Evolutionary conservation across 805 yeast genomes (phyloP).

Genomic region (Candida lessepsii): DNA sequence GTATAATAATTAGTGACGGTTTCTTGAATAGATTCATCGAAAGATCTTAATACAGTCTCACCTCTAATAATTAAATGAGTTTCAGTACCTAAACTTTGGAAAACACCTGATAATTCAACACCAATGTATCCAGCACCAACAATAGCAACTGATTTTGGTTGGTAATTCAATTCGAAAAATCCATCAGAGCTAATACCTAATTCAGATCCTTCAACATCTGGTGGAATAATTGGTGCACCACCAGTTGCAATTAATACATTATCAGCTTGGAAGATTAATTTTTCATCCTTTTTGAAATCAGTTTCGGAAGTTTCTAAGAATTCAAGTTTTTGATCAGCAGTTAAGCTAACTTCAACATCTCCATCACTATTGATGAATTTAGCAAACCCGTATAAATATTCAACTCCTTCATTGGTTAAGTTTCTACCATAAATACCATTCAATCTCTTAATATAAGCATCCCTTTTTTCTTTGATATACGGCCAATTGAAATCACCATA

Average conservation of each 20-base stretch:
- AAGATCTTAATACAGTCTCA: constrained; percentile 82
- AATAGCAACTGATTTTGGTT: constrained; percentile 89
- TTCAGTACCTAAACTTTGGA: constrained; percentile 82
- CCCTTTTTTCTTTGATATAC: constrained; percentile 79
- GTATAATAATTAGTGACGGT: constrained; percentile 79
- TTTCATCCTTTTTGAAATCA: constrained; percentile 48
- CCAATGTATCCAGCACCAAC: constrained; percentile 99
- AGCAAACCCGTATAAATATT: constrained; percentile 83
- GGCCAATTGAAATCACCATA: constrained; percentile 74
- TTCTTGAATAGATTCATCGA: constrained; percentile 77
- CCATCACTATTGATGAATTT: constrained; percentile 61
- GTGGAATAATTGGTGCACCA: constrained; percentile 76
- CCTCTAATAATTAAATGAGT: constrained; percentile 89
- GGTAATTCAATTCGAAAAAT: constrained; percentile 74
- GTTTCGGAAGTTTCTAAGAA: constrained; percentile 30
- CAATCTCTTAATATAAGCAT: constrained; percentile 81
- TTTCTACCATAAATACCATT: constrained; percentile 93
- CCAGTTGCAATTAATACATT: constrained; percentile 90
- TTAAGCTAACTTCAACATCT: constrained; percentile 68
- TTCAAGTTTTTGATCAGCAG: constrained; percentile 39
- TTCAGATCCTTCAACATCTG: constrained; percentile 73
- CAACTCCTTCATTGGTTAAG: constrained; percentile 84
- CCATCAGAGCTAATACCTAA: constrained; percentile 87
- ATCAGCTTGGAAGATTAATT: constrained; percentile 69
- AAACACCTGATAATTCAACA: constrained; percentile 92